Evolutionary conservation across 2,329 filamentous ascomycete species (phyloP).

Genomic region (Alternaria gansuensis): DNA sequence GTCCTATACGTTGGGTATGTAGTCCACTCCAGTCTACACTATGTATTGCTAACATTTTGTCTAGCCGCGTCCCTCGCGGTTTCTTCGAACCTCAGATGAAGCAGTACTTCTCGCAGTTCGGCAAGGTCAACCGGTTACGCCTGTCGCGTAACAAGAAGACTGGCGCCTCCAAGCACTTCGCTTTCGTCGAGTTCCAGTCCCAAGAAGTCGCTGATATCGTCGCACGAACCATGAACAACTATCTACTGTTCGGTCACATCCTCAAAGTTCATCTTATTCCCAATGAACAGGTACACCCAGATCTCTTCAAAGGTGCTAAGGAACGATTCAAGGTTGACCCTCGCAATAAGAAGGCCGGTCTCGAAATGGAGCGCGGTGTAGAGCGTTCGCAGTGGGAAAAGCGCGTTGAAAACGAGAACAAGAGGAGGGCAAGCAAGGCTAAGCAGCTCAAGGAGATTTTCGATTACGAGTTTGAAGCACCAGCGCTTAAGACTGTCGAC

Average conservation of each 20-base stretch:
- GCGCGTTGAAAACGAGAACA: constrained; percentile 76
- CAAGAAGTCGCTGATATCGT: constrained; percentile 88
- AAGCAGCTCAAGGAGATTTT: constrained; percentile 79
- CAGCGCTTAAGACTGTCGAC: constrained; percentile 72
- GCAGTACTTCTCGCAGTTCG: constrained; percentile 93
- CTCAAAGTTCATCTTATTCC: constrained; percentile 85
- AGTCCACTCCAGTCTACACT: background rate
- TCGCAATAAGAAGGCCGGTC: constrained; percentile 84
- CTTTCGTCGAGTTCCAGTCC: constrained; percentile 86
- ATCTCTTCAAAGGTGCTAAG: constrained; percentile 90
- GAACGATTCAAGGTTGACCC: constrained; percentile 88
- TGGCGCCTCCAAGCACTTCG: constrained; percentile 90
- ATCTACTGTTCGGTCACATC: constrained; percentile 93
- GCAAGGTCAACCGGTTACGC: constrained; percentile 77
- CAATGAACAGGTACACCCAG: constrained; percentile 77
- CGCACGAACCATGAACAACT: constrained; percentile 96
- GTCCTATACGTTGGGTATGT: constrained; percentile 82
- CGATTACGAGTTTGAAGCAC: constrained; percentile 83
- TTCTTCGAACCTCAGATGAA: constrained; percentile 98
- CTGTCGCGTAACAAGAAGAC: constrained; percentile 93
- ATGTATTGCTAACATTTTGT: background rate
- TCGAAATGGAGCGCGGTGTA: constrained; percentile 75
- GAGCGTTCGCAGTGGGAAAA: constrained; percentile 80
- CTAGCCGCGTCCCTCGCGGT: constrained; percentile 82
- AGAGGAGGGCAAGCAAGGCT: constrained; percentile 72